Base-by-base conservation (phyloP, 164 flowering plant genomes). In the Taxillus chinensis region DNA sequence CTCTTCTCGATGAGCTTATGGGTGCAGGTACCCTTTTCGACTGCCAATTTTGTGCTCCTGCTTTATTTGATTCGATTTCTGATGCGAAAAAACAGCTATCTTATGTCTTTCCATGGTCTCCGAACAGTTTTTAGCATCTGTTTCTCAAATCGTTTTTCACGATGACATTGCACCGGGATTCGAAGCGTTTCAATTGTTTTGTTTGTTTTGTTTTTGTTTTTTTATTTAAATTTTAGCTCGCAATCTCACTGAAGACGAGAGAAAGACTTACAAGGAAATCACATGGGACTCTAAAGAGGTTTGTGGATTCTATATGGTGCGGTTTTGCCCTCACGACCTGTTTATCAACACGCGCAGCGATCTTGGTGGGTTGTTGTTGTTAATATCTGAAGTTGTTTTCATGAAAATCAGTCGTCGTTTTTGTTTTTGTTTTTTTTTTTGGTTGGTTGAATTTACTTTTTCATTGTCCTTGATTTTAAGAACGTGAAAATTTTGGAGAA, bases 281-380 rank as follows among this genome's bases (percentile, higher is more conserved):
- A 73, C 73, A 10, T 93, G 99, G 99, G 99, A 90, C 61, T 90
- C 83, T 69, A 89, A 83, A 75, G 99, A 95, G 62, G 99, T 87
- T 62, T 93, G 99, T 60, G 82, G 77, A 13, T 80, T 68, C 60
- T 95, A 84, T 64, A 95, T 95, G 99, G 87, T 91, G 68, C 82
- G 97, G 4, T 91, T 95, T 68, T 95, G 99, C 67, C 99, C 99
- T 13, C 99, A 95, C 55, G 99, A 95, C 75, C 79, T 95, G 74
- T 95, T 95, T 66, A 92, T 95, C 69, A 95, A 91, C 69, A 95
- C 99, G 8, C 79, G 86, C 8, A 95, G 99, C 67, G 99, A 95
- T 78, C 87, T 95, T 2, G 99, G 98, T 92, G 55, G 15, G 82
- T 75, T 39, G 10, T n/a, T 7, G 27, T 27, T 27, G 27, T 27